These are phyloP conservation scores for Clitopilus hobsonii DNA, from an alignment of 768 basidiomycete species.

Conservation along the genomic window DNA sequence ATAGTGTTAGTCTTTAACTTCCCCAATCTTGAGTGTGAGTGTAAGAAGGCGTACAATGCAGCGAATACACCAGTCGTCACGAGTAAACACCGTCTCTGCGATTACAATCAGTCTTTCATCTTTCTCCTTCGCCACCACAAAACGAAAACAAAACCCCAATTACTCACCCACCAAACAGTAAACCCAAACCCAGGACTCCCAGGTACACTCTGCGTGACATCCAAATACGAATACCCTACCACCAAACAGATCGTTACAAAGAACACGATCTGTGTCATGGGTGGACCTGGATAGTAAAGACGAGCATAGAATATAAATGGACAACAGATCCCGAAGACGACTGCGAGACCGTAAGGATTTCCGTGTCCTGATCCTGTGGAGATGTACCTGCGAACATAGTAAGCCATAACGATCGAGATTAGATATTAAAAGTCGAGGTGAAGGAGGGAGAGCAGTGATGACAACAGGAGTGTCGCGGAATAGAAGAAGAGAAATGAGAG, in stretches of 20 bases:
- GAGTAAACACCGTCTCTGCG: slow-evolving; percentile 60
- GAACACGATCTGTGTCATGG: slow-evolving; percentile 68
- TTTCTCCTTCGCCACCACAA: not conserved
- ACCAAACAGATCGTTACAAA: slow-evolving; percentile 63
- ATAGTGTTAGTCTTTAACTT: not conserved
- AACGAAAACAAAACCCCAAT: not conserved
- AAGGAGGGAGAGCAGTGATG: too few species aligned
- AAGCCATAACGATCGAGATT: too few species aligned
- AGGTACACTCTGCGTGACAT: slow-evolving; percentile 41
- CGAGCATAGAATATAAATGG: slow-evolving; percentile 70
- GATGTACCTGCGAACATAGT: slow-evolving; percentile 49
- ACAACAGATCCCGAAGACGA: slow-evolving; percentile 61
- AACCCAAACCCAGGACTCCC: slow-evolving; percentile 57
- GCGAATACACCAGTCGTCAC: slow-evolving; percentile 70
- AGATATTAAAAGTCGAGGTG: too few species aligned
- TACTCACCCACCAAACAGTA: slow-evolving; percentile 64
- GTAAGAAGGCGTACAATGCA: slow-evolving; percentile 54
- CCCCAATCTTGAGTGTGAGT: not conserved
- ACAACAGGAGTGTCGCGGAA: not conserved
- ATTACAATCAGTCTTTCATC: not conserved
- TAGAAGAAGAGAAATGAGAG: not conserved
- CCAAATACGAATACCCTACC: slow-evolving; percentile 71
- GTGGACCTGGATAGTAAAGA: slow-evolving; percentile 69
- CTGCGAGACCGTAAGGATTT: slow-evolving; percentile 68
- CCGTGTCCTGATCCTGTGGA: slow-evolving; percentile 57